Base-by-base conservation (phyloP, 139 green algal species). In the Micractinium sp. region DNA sequence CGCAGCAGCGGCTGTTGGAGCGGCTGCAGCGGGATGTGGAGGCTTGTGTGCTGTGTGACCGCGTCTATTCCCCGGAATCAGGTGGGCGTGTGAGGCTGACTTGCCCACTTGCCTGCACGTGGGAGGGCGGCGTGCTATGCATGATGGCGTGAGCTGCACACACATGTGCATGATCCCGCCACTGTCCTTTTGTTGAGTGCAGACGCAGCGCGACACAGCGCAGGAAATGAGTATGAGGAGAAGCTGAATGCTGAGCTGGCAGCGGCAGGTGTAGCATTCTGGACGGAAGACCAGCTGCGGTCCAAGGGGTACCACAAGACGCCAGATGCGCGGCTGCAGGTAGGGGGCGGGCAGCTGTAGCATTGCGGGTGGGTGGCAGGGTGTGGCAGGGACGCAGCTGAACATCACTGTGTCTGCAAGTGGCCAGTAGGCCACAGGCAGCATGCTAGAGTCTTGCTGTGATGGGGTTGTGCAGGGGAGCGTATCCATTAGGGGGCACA, bases 281-380 rank as follows among this genome's bases (percentile, higher is more conserved):
- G 95, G 94, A 97, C 93, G 7, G 97, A 99, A 84, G 82, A 90
- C 13, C 88, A 96, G 47, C 93, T 99, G 85, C 88, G 97, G 14
- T 87, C 86, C 29, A 87, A 94, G 35, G 97, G 97, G 25, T 96
- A 94, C 86, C 92, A 94, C 88, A 98, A 98, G 91, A 99, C 97
- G 13, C 97, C 97, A 4, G 97, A 99, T 81, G 93, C 94, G 5
- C 91, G 94, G 89, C 91, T 99, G 69, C 92, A 97, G 92, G 96
- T 95, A 76, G 5, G 79, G 0, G 12, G 0, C 2, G 15, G 23
- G 80, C 31, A 77, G 33, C n/a, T 29, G 33, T 80, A 33, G 15
- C n/a, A 80, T 29, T 80, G 69, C 4, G 27, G 69, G 74, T 0
- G 33, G 20, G 29, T 77, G 71, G 71, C 20, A 77, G 3, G 4